Percentiles rank a stretch among this genome's conserved stretches.
Evolutionary conservation across 2,329 filamentous ascomycete genomes (phyloP).

Genomic region (Exserohilum turcica): DNA sequence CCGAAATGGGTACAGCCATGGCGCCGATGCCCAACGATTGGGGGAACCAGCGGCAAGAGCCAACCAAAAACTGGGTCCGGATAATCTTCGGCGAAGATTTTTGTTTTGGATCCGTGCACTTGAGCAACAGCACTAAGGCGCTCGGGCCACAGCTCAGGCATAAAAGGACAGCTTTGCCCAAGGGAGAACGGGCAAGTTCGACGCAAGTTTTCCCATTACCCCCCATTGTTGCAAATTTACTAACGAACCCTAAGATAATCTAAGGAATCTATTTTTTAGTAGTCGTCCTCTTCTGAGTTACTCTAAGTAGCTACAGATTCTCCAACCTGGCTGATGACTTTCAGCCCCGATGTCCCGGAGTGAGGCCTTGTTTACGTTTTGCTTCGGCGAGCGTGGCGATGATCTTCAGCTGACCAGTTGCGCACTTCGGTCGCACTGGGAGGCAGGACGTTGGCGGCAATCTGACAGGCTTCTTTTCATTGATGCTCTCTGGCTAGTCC

Average conservation of each 20-base stretch:
- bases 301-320: conserved; percentile 88
- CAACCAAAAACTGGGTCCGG: no score
- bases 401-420: conserved; percentile 81
- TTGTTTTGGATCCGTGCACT: no score
- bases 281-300: conserved; percentile 90
- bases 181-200: no score
- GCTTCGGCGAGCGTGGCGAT: conserved; percentile 89
- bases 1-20: no score
- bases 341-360: conserved; percentile 85
- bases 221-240: neutral
- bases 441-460: conserved; percentile 81
- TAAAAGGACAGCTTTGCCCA: no score
- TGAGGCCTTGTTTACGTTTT: conserved; percentile 70
- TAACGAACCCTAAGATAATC: conserved; percentile 20
- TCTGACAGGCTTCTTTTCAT: conserved; percentile 73
- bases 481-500: conserved; percentile 40
- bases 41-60: no score
- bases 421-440: conserved; percentile 76
- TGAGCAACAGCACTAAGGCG: no score
- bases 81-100: no score
- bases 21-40: no score
- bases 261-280: conserved; percentile 79
- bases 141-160: no score
- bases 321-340: conserved; percentile 89
- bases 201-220: neutral